Base-by-base conservation (phyloP, 2,329 filamentous ascomycete species). In the Hypoxylon rubiginosum region DNA sequence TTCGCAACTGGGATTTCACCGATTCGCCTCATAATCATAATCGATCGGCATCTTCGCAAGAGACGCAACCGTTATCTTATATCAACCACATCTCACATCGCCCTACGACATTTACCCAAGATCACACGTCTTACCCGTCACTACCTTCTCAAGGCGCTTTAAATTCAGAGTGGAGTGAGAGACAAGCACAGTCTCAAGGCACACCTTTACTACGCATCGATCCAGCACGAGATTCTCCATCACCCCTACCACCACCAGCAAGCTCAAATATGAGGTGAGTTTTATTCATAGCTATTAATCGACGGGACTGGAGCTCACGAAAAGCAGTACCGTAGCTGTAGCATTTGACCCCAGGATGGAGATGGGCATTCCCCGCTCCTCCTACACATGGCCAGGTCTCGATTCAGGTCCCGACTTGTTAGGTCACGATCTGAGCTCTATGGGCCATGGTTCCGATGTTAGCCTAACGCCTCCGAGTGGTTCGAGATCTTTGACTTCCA, bases 401-500 rank as follows among this genome's bases (percentile, higher is more conserved):
- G 81, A 83, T 75, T 74, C 72, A 71, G 77, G 73, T 21, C 56
- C 68, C 24, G 75, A 78, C 57, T 74, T 85, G 43, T 73, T 86
- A 30, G 78, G 80, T 50, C 80, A 82, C 68, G 83, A 85, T 55
- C 74, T 86, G 52, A 73, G 80, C 46, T 80, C 82, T n/a, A 82
- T 87, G 73, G 78, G 79, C 39, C 76, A 79, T 57, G 72, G 76
- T 51, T 84, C 85, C 24, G 86, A 86, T 61, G 78, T 81, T 64
- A 86, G 83, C 76, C 76, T 86, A 51, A 85, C 84, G 21, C 83
- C 85, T 36, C 83, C 83, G 24, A 81, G 78, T 61, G 79, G 78
- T 39, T 82, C 85, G 26, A 81, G 84, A 77, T 88, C 86, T 21
- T 78, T 84, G 51, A 88, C 87, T 41, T 84, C 84, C 21, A 90